Conservation (phyloP, 2,329 filamentous ascomycete genomes). For the Epichloe gansuensis region DNA sequence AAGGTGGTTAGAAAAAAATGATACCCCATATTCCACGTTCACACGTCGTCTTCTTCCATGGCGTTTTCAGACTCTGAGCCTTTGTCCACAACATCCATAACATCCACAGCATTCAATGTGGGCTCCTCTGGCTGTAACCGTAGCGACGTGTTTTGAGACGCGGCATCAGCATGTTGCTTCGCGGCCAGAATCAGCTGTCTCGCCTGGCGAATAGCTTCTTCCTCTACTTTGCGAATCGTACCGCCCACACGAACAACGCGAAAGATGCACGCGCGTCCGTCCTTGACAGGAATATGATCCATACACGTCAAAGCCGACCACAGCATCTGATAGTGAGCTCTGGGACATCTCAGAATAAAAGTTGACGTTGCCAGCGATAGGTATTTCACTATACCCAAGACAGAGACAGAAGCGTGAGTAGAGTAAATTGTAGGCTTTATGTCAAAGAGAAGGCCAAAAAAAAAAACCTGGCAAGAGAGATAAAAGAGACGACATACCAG, state of each 20-base stretch:
- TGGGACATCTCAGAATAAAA: constrained; percentile 74
- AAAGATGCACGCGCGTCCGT: constrained; percentile 58
- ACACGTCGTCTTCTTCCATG: constrained; percentile 29
- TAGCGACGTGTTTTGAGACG: constrained; percentile 9
- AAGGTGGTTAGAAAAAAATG: constrained; percentile 58
- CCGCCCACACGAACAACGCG: constrained; percentile 79
- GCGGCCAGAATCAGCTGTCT: constrained; percentile 58
- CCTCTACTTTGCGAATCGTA: constrained; percentile 83
- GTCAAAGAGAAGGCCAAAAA: background rate
- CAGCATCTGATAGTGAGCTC: constrained; percentile 71
- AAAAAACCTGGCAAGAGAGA: background rate
- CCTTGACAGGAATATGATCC: constrained; percentile 49
- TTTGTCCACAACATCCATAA: constrained; percentile 31
- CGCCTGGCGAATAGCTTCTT: constrained; percentile 73
- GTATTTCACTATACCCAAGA: constrained; percentile 61
- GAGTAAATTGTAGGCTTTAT: background rate
- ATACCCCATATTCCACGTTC: constrained; percentile 24
- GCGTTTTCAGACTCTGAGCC: constrained; percentile 29
- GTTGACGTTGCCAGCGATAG: constrained; percentile 85
- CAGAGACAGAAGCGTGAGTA: background rate
- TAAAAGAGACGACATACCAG: constrained; percentile 34
- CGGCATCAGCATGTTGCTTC: constrained; percentile 26
- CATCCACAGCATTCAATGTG: constrained; percentile 29
- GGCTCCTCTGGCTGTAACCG: constrained; percentile 19
- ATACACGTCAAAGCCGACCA: constrained; percentile 84